Evolutionary conservation across 805 yeast genomes (phyloP), one percentile per base, ranked within the genome.

Genomic region (Spathaspora gorwiae): DNA sequence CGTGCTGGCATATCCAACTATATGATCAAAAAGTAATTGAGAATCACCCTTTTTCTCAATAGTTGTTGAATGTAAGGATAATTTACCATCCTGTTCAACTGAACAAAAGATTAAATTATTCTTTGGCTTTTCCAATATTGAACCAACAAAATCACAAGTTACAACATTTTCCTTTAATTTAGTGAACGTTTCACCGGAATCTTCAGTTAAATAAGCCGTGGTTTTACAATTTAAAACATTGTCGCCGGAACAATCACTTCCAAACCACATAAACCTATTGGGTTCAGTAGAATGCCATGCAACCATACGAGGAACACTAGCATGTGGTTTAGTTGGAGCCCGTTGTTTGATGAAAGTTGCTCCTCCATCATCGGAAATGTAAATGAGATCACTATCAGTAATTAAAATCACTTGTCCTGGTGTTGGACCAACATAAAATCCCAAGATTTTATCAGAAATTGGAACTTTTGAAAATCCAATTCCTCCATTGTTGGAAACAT

Each of bases 1-100:
- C 14, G 83, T 79, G 31, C 81, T 70, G 14, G 94, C 89, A 52
- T 80, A 82, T 0, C 95, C 97, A 37, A 85, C 77, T 32, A 86
- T 79, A 40, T 75, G 66, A 2, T 79, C 80, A 54, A 84, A 79
- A 3, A 78, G 56, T 0, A 63, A 69, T 11, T 55, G 61, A 5
- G 68, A 63, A 9, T 65, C 68, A 26, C 12, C 32, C 9, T n/a
- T n/a, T 5, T 64, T 52, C 60, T 83, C 84, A 53, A 65, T 74
- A 56, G 87, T 83, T 1, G 62, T 65, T 6, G 87, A 72, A 1
- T 86, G 73, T 6, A 57, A 39, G 13, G 15, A 30, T 19, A 38
- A 38, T 12, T 37, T 24, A 31, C 56, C 60, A 1, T 54, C 39
- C 2, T 63, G 62, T 13, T 68, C 56, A 15, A 62, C 66, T 36